Evolutionary conservation across 2,329 filamentous ascomycete genomes (phyloP).

Genomic region (Aureobasidium pullulans): DNA sequence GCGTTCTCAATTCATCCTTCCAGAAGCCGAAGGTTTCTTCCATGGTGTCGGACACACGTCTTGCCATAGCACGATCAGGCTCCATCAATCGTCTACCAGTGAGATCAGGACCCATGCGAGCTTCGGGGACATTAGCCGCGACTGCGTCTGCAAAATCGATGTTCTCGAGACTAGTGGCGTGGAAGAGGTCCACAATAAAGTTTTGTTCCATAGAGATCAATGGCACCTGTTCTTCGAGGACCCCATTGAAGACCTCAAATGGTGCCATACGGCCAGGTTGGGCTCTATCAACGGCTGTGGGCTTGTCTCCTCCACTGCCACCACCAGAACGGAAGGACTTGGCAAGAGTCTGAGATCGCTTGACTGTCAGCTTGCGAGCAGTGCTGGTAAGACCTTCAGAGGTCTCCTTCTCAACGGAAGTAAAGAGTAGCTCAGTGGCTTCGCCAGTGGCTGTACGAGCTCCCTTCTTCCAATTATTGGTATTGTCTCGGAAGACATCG

Average conservation of each 20-base stretch:
- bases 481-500: conserved; percentile 71
- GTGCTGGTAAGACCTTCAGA: conserved; percentile 54
- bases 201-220: conserved; percentile 92
- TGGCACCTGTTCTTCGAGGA: conserved; percentile 73
- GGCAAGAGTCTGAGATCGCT: conserved; percentile 81
- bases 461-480: conserved; percentile 58
- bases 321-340: conserved; percentile 63
- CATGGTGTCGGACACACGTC: conserved; percentile 78
- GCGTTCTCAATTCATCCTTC: conserved; percentile 65
- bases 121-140: conserved; percentile 54
- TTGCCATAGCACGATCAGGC: conserved; percentile 78
- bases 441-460: conserved; percentile 27
- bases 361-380: conserved; percentile 86
- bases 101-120: conserved; percentile 61
- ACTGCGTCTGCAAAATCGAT: conserved; percentile 80
- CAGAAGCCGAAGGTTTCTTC: conserved; percentile 81
- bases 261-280: conserved; percentile 62
- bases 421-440: conserved; percentile 62
- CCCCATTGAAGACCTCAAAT: conserved; percentile 73
- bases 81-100: conserved; percentile 72
- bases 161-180: conserved; percentile 76
- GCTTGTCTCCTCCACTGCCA: conserved; percentile 45
- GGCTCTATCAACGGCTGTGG: conserved; percentile 31
- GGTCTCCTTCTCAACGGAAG: conserved; percentile 79
- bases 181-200: conserved; percentile 95